phyloP scores from a whole-genome alignment of 768 basidiomycete species.

The Leccinum incarnatum region DNA sequence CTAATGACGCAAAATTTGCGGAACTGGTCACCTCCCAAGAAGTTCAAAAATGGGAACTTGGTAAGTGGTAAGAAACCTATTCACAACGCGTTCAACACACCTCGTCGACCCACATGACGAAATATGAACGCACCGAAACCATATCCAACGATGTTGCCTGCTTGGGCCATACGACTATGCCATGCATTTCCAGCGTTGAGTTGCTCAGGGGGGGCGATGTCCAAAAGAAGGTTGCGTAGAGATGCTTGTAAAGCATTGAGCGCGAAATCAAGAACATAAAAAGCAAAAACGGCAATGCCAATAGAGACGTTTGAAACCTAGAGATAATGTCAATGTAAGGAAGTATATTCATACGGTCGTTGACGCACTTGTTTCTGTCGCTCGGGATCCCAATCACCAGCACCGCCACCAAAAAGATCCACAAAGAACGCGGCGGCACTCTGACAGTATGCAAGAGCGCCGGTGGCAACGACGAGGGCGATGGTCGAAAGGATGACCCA shows the following conservation, averaged over 20 bases:
- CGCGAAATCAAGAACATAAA: conserved; percentile 96
- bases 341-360: background rate
- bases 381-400: conserved; percentile 85
- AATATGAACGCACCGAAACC: conserved; percentile 64
- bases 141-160: conserved; percentile 95
- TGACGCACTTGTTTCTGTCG: conserved; percentile 54
- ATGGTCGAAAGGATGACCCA: conserved; percentile 91
- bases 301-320: conserved; percentile 75
- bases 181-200: conserved; percentile 95
- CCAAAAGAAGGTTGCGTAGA: conserved; percentile 88
- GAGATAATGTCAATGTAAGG: background rate
- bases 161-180: conserved; percentile 94
- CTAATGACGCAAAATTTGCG: conserved; percentile 92
- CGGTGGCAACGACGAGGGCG: conserved; percentile 73
- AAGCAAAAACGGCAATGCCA: conserved; percentile 80
- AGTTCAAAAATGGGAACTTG: conserved; percentile 68
- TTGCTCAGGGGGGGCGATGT: conserved; percentile 85
- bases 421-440: conserved; percentile 71
- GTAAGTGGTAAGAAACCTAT: conserved; percentile 87
- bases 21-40: conserved; percentile 91
- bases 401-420: conserved; percentile 69
- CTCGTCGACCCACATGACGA: background rate
- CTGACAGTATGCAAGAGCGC: conserved; percentile 81
- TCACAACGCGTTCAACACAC: conserved; percentile 7
- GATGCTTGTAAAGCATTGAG: conserved; percentile 94